A percentile compares a stretch with the other conserved stretches of the same genome.
Conservation (phyloP, 257 asterid species). For the Nicotiana undulata region DNA sequence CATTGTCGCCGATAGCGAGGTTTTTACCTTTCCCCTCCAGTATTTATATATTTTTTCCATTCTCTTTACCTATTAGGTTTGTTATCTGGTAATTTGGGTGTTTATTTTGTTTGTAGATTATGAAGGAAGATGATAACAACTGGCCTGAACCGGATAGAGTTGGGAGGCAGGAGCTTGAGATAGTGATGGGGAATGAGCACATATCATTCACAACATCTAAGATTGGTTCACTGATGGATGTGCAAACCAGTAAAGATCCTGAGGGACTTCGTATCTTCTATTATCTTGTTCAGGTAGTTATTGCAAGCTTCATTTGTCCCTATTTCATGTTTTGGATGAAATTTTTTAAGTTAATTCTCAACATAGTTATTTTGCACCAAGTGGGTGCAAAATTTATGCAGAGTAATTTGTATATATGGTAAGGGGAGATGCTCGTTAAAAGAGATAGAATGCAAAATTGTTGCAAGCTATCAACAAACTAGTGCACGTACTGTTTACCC, state of each 20-base stretch:
- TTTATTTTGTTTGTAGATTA: slow-evolving; percentile 35
- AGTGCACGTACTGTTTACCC: no score
- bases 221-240: slow-evolving; percentile 96
- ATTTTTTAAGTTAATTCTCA: neutral
- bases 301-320: neutral
- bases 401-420: neutral
- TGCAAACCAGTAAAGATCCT: slow-evolving; percentile 84
- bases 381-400: neutral
- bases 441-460: no score
- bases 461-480: no score
- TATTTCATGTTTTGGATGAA: neutral
- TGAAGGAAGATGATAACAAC: slow-evolving; percentile 94
- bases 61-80: neutral
- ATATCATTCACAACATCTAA: slow-evolving; percentile 89
- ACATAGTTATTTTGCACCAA: neutral
- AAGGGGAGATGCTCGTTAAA: no score
- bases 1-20: slow-evolving; percentile 78
- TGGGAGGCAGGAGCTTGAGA: slow-evolving; percentile 98
- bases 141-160: slow-evolving; percentile 97
- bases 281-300: slow-evolving; percentile 81
- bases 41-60: neutral
- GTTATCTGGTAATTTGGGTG: neutral
- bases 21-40: neutral
- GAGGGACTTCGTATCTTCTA: slow-evolving; percentile 87
- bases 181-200: slow-evolving; percentile 94